phyloP scores from a whole-genome alignment of 495 filamentous ascomycete species.

The Hypoxylon intermedium region DNA sequence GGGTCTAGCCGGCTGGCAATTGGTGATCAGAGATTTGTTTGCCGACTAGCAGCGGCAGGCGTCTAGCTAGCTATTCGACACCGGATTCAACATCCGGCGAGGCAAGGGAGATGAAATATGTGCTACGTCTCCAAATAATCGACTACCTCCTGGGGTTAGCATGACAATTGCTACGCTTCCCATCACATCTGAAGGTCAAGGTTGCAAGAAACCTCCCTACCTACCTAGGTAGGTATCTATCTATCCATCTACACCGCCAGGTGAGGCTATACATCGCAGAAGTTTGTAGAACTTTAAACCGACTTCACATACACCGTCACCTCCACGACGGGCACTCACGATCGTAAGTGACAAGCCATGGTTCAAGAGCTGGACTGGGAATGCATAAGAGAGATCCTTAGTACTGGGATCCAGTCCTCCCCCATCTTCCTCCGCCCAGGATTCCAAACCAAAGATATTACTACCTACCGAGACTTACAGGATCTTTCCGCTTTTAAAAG shows the following conservation, averaged over 20 bases:
- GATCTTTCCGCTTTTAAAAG: not conserved
- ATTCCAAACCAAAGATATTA: constrained; percentile 8
- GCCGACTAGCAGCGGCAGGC: not conserved
- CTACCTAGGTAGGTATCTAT: no score
- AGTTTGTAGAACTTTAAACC: constrained; percentile 24
- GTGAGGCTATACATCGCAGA: constrained; percentile 16
- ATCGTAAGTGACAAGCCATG: not conserved
- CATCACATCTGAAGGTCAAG: not conserved
- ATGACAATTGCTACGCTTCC: constrained; percentile 2
- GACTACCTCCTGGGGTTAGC: not conserved
- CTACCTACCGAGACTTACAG: no score
- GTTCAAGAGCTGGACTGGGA: not conserved
- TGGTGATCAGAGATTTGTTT: constrained; percentile 1
- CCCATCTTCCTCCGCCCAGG: not conserved
- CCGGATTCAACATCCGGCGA: not conserved
- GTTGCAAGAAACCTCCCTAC: constrained; percentile 16
- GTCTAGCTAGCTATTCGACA: not conserved
- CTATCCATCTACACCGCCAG: not conserved
- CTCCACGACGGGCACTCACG: not conserved
- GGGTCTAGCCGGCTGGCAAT: constrained; percentile 2
- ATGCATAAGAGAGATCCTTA: no score
- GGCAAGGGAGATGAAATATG: constrained; percentile 12
- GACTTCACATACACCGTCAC: constrained; percentile 12
- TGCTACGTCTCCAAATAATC: constrained; percentile 1
- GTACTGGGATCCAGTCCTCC: not conserved